phyloP scores from a whole-genome alignment of 768 basidiomycete genomes.

The Naganishia onofrii region DNA sequence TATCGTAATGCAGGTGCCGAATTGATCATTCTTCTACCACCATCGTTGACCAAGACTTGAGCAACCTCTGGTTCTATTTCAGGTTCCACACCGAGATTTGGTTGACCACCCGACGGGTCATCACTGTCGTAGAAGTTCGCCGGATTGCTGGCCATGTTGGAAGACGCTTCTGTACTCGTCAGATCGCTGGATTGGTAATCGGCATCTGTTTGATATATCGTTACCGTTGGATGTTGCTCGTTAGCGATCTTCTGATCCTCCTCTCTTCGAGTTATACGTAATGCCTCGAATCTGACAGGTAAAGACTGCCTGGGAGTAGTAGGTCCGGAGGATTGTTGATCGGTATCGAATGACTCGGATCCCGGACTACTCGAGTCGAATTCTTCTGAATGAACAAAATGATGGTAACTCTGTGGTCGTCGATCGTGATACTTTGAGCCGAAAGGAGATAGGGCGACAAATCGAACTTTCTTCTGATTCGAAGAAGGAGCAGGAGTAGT shows the following conservation, averaged over 20 bases:
- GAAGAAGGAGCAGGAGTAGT: neutral
- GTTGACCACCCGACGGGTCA: neutral
- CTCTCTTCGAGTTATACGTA: neutral
- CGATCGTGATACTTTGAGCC: neutral
- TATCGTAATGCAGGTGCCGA: neutral
- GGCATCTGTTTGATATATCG: neutral
- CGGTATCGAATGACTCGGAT: neutral
- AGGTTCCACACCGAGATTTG: neutral
- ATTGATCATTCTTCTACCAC: neutral
- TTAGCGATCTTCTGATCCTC: conserved; percentile 11
- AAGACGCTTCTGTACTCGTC: neutral
- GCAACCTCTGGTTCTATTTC: neutral
- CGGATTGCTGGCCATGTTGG: neutral
- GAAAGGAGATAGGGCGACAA: neutral
- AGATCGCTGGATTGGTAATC: neutral
- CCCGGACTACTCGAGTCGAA: neutral
- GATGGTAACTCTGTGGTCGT: neutral
- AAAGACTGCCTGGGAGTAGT: neutral
- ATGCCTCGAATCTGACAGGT: neutral
- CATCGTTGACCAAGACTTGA: neutral
- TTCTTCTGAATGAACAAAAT: neutral
- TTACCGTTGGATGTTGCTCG: neutral
- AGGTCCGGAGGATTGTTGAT: neutral
- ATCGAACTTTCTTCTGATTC: neutral
- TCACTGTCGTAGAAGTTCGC: neutral